Conservation (phyloP, 306 rosid species). For the Gillenia trifoliata region DNA sequence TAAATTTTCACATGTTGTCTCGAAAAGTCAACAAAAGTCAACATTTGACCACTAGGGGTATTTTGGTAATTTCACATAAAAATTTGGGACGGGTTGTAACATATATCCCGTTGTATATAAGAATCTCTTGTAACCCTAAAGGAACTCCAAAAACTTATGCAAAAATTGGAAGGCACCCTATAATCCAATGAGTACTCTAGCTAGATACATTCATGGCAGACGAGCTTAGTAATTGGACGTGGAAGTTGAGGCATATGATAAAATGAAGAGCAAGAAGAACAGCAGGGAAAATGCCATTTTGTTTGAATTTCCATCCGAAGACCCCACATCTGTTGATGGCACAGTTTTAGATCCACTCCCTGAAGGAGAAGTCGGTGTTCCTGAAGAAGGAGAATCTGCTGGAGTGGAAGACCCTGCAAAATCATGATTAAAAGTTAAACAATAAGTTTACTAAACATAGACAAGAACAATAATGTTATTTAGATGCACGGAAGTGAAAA, state of each 20-base stretch:
- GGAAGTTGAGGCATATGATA: slow-evolving; percentile 18
- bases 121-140: no score
- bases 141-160: background rate
- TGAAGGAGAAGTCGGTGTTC: slow-evolving; percentile 35
- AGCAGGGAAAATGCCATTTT: slow-evolving; percentile 26
- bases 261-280: slow-evolving; percentile 19
- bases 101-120: no score
- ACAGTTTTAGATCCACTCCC: slow-evolving; percentile 20
- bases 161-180: background rate
- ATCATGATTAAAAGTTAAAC: background rate
- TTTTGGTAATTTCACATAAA: no score
- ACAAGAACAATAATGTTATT: background rate
- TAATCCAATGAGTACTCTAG: background rate
- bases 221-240: slow-evolving; percentile 9
- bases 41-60: no score
- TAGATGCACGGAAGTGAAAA: background rate
- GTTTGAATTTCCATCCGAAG: slow-evolving; percentile 3
- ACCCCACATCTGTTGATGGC: background rate
- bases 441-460: background rate
- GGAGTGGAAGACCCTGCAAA: slow-evolving; percentile 29
- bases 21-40: no score
- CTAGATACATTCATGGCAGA: background rate
- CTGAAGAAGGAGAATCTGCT: slow-evolving; percentile 5
- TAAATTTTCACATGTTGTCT: no score
- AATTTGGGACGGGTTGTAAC: no score